Percentiles rank a stretch among this genome's conserved stretches.
Evolutionary conservation across 257 asterid genomes (phyloP).

Genomic region (Apocynum venetum): DNA sequence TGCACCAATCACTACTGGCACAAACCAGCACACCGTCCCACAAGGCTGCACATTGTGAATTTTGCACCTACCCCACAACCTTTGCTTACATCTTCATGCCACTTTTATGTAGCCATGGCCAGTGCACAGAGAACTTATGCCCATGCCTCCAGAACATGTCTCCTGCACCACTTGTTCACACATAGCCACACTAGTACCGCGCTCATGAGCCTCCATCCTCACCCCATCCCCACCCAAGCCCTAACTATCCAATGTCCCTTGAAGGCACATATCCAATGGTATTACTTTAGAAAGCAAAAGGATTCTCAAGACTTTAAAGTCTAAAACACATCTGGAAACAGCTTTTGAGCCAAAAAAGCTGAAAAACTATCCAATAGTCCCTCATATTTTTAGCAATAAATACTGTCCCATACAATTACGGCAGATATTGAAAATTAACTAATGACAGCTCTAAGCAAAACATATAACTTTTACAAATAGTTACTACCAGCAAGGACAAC

Average conservation of each 20-base stretch:
- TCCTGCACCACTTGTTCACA: background rate
- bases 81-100: background rate
- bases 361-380: background rate
- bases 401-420: background rate
- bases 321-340: background rate
- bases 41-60: background rate
- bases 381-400: background rate
- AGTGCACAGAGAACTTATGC: background rate
- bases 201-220: background rate
- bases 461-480: background rate
- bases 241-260: background rate
- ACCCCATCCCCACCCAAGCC: background rate
- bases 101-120: background rate
- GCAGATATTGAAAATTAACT: background rate
- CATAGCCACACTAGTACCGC: background rate
- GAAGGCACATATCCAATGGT: background rate
- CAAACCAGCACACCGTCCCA: background rate
- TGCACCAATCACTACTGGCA: background rate
- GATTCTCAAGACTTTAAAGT: background rate
- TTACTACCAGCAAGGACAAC: background rate
- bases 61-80: background rate
- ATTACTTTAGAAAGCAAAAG: background rate
- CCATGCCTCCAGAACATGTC: background rate
- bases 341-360: background rate
- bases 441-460: background rate